These are phyloP conservation scores for Purpureocillium lavendulum DNA, from an alignment of 2,329 filamentous ascomycete species.

Conservation along the genomic window DNA sequence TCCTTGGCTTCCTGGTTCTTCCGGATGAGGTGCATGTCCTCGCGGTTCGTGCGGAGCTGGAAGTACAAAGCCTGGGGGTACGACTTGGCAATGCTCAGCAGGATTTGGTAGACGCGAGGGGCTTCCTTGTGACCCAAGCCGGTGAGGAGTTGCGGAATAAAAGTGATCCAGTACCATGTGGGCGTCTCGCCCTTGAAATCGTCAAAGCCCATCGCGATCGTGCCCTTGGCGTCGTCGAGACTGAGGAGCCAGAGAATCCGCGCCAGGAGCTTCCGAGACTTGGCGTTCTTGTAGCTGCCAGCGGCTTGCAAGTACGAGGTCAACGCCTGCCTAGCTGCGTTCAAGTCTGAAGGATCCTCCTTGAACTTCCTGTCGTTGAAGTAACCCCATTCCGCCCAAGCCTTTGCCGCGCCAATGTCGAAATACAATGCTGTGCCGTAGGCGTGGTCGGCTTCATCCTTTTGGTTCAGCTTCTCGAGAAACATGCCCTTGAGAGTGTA, in stretches of 20 bases:
- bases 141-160: slow-evolving; percentile 91
- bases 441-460: slow-evolving; percentile 84
- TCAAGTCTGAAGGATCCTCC: slow-evolving; percentile 73
- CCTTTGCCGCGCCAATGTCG: slow-evolving; percentile 90
- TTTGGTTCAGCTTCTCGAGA: slow-evolving; percentile 84
- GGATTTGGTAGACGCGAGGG: slow-evolving; percentile 72
- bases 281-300: slow-evolving; percentile 93
- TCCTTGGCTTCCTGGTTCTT: slow-evolving; percentile 77
- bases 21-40: slow-evolving; percentile 89
- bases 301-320: slow-evolving; percentile 96
- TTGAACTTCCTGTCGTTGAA: slow-evolving; percentile 98
- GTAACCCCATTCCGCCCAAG: slow-evolving; percentile 98
- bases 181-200: slow-evolving; percentile 96
- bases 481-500: slow-evolving; percentile 99
- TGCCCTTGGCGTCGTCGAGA: slow-evolving; percentile 79
- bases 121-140: slow-evolving; percentile 90
- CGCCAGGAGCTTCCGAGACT: slow-evolving; percentile 87
- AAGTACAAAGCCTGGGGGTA: slow-evolving; percentile 97
- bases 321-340: slow-evolving; percentile 80
- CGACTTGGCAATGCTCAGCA: slow-evolving; percentile 88
- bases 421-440: slow-evolving; percentile 95
- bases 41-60: slow-evolving; percentile 82
- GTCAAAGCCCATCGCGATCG: slow-evolving; percentile 78
- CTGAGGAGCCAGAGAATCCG: slow-evolving; percentile 93
- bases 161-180: slow-evolving; percentile 99